Evolutionary conservation across 805 yeast genomes (phyloP).

Genomic region (Saturnispora serradocipensis): DNA sequence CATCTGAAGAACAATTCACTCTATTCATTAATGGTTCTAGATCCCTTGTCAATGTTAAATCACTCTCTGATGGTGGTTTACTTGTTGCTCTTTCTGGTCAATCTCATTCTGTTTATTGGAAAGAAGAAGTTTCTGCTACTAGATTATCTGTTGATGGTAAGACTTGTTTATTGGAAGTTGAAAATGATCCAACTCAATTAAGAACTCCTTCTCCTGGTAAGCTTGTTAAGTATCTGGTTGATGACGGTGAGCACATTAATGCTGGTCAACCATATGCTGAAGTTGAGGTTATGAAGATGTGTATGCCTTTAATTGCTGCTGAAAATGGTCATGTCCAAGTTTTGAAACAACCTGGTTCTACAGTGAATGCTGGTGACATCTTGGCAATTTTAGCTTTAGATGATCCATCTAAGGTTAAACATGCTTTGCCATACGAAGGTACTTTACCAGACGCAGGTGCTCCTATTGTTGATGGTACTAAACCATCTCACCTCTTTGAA

Average conservation of each 20-base stretch:
- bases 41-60: constrained; percentile 75
- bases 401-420: constrained; percentile 95
- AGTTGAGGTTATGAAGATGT: constrained; percentile 99
- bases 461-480: constrained; percentile 74
- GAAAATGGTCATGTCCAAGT: constrained; percentile 90
- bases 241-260: constrained; percentile 85
- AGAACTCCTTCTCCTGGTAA: constrained; percentile 99
- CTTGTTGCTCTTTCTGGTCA: constrained; percentile 82
- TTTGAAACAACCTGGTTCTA: constrained; percentile 97
- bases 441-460: constrained; percentile 84
- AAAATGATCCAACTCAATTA: constrained; percentile 96
- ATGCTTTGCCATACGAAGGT: constrained; percentile 91
- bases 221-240: constrained; percentile 85
- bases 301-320: constrained; percentile 91
- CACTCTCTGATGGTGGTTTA: constrained; percentile 92
- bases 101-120: constrained; percentile 94
- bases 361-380: constrained; percentile 92
- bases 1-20: constrained; percentile 77
- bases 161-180: constrained; percentile 88
- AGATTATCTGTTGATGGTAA: constrained; percentile 91
- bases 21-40: constrained; percentile 90
- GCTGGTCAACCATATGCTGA: constrained; percentile 96
- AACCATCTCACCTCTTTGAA: constrained; percentile 68
- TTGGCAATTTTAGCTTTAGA: constrained; percentile 90
- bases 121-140: constrained; percentile 93